Evolutionary conservation across 805 yeast genomes (phyloP).

Genomic region (Hanseniaspora nectarophila): DNA sequence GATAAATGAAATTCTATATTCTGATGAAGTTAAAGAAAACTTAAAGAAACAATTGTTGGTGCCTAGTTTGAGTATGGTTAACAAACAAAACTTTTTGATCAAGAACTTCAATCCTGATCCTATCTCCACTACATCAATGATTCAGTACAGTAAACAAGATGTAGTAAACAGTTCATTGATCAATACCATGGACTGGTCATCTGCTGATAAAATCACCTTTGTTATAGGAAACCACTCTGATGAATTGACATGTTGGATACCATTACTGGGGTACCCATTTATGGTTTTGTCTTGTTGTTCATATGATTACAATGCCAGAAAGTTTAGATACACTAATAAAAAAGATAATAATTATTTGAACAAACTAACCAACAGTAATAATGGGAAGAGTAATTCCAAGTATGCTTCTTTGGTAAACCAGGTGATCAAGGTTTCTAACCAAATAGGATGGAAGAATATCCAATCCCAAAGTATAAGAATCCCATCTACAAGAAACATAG

Average conservation of each 20-base stretch:
- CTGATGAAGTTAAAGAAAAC: conserved; percentile 44
- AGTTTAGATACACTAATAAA: conserved; percentile 40
- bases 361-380: conserved; percentile 9
- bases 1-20: conserved; percentile 42
- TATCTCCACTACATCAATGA: conserved; percentile 14
- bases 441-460: conserved; percentile 65
- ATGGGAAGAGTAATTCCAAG: conserved; percentile 37
- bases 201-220: conserved; percentile 44
- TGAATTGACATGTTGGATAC: conserved; percentile 92
- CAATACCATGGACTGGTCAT: conserved; percentile 2
- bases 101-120: conserved; percentile 10
- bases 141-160: conserved; percentile 5
- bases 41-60: conserved; percentile 68
- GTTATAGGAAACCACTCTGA: conserved; percentile 91
- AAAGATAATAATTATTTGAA: conserved; percentile 31
- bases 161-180: neutral
- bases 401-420: conserved; percentile 82
- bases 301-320: conserved; percentile 69
- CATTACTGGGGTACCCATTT: conserved; percentile 73
- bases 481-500: conserved; percentile 90
- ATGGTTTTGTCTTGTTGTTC: conserved; percentile 94
- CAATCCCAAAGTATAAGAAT: conserved; percentile 80
- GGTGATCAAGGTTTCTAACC: conserved; percentile 53
- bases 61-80: conserved; percentile 63
- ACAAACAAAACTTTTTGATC: conserved; percentile 20